Conservation (phyloP, 192 early-diverging fungal species). For the Kappamyces sp. region DNA sequence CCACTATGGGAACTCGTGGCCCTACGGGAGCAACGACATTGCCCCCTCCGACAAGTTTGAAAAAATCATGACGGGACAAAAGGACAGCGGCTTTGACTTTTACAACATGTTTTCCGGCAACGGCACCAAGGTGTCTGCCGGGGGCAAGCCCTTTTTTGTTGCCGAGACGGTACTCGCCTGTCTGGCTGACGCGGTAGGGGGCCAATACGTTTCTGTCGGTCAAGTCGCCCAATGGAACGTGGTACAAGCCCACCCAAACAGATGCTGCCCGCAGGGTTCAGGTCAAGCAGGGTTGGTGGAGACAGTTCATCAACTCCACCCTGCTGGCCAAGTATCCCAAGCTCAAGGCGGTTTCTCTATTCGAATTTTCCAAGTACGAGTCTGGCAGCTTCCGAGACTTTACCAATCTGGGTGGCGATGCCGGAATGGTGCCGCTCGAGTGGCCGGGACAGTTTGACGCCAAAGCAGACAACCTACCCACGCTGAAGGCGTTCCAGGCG, state of each 20-base stretch:
- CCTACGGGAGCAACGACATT: conserved; percentile 25
- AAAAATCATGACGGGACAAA: conserved; percentile 22
- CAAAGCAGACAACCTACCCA: neutral
- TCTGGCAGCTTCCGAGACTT: conserved; percentile 33
- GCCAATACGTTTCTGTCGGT: conserved; percentile 1
- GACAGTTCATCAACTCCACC: conserved; percentile 27
- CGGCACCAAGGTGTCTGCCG: conserved; percentile 19
- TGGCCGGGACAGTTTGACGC: neutral
- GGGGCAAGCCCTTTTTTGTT: conserved; percentile 41
- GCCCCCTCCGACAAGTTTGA: conserved; percentile 22
- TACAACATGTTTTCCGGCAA: conserved; percentile 35
- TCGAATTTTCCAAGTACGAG: conserved; percentile 38
- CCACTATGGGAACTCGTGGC: conserved; percentile 32
- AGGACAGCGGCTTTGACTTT: conserved; percentile 22
- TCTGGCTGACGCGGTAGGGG: conserved; percentile 18
- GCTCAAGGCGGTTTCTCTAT: conserved; percentile 29
- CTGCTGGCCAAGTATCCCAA: conserved; percentile 28
- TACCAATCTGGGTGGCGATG: conserved; percentile 22
- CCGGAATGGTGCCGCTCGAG: neutral
- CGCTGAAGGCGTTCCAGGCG: conserved; percentile 3
- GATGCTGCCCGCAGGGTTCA: conserved; percentile 20
- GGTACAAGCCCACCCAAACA: neutral
- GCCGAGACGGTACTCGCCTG: conserved; percentile 31
- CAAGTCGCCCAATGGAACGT: conserved; percentile 2
- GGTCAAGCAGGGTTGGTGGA: conserved; percentile 46